Conservation (phyloP, 2,329 filamentous ascomycete genomes). For the Penicillium sumatraense region DNA sequence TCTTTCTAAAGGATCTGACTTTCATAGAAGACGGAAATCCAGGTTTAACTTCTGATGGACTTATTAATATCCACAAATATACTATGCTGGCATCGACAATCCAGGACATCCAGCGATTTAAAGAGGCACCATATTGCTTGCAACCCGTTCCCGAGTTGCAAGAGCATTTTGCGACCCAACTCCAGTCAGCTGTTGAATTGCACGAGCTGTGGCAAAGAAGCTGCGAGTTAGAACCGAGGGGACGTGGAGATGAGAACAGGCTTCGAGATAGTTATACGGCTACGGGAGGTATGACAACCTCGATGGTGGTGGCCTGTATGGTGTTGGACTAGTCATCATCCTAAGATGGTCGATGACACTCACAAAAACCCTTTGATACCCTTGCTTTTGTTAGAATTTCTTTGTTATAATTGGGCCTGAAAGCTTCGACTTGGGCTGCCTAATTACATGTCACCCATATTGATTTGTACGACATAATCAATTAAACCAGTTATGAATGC, state of each 20-base stretch:
- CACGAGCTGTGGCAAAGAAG: conserved; percentile 98
- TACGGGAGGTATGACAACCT: conserved; percentile 17
- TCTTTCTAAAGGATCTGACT: conserved; percentile 91
- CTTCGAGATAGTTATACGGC: conserved; percentile 14
- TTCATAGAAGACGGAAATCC: conserved; percentile 98
- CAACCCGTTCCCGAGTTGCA: conserved; percentile 86
- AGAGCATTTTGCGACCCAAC: conserved; percentile 76
- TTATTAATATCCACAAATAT: conserved; percentile 60
- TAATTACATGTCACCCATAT: no score
- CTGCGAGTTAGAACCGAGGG: conserved; percentile 83
- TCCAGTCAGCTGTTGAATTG: conserved; percentile 87
- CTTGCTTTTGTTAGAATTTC: background rate
- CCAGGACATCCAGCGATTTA: conserved; percentile 79
- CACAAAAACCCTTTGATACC: background rate
- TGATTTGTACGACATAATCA: no score
- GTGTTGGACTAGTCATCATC: conserved; percentile 4
- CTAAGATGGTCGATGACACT: background rate
- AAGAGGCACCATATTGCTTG: conserved; percentile 86
- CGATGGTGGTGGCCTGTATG: conserved; percentile 21
- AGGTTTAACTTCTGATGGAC: conserved; percentile 85
- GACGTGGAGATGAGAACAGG: conserved; percentile 70
- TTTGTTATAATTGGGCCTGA: background rate
- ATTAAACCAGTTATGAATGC: no score
- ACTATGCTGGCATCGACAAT: conserved; percentile 23
- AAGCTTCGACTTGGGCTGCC: background rate